phyloP scores from a whole-genome alignment of 2,329 filamentous ascomycete species.

The Beauveria australis region DNA sequence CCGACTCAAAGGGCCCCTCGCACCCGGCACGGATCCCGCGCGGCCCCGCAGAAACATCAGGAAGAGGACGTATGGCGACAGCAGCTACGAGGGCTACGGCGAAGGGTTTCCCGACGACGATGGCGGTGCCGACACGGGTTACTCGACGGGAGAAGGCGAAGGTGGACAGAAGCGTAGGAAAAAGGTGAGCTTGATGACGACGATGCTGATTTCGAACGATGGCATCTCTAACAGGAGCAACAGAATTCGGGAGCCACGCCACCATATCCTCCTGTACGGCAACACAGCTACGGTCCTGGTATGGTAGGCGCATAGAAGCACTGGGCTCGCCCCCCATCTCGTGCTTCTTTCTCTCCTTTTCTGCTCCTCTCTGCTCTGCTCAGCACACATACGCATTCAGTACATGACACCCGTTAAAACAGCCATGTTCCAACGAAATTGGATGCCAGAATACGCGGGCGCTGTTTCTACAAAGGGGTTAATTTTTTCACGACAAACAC shows the following conservation, averaged over 20 bases:
- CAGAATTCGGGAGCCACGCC: slow-evolving; percentile 40
- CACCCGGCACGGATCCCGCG: slow-evolving; percentile 35
- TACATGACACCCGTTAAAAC: not conserved
- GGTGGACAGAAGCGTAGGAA: slow-evolving; percentile 58
- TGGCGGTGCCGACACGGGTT: slow-evolving; percentile 46
- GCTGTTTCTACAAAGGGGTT: slow-evolving; percentile 21
- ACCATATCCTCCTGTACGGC: slow-evolving; percentile 35
- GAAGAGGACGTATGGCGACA: slow-evolving; percentile 69
- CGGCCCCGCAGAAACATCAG: slow-evolving; percentile 59
- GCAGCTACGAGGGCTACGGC: slow-evolving; percentile 65
- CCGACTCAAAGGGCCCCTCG: slow-evolving; percentile 31
- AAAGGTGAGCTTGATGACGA: slow-evolving; percentile 40
- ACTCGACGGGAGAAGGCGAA: slow-evolving; percentile 66
- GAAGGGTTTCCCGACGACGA: slow-evolving; percentile 66
- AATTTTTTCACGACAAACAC: slow-evolving; percentile 19
- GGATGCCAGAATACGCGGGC: not conserved
- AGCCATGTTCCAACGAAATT: not conserved
- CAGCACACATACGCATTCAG: not conserved
- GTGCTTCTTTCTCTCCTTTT: not conserved
- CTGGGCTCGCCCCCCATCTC: not conserved
- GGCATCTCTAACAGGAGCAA: slow-evolving; percentile 3
- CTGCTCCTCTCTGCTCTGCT: not conserved
- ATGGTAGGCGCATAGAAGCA: slow-evolving; percentile 46
- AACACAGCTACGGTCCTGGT: slow-evolving; percentile 48
- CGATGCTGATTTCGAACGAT: no score